Evolutionary conservation across 78 protist genomes (phyloP), one percentile per base, ranked within the genome.

Genomic region (Polysphondylium violaceum): DNA sequence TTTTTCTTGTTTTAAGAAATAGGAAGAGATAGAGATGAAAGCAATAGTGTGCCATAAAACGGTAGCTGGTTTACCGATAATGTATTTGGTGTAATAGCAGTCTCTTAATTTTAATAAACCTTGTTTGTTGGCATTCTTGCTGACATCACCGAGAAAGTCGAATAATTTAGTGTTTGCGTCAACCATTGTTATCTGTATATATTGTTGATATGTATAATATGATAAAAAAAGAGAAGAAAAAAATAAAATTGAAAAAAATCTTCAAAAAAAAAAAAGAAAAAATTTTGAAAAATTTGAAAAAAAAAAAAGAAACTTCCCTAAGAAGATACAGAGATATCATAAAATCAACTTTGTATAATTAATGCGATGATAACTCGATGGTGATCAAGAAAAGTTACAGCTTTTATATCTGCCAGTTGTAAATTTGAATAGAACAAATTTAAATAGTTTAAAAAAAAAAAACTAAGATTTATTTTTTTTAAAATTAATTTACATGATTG

Each of bases 31-130:
- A n/a, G n/a, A n/a, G n/a, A n/a, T n/a, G n/a, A n/a, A n/a, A n/a
- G n/a, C n/a, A n/a, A 78, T 78, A 14, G 29, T 11, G 51, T 78
- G 88, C n/a, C 61, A 36, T 27, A 78, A 21, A 25, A 61, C 43
- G 17, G 68, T 16, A n/a, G 65, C 61, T 43, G 59, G 29, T 33
- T 60, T 60, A 38, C 60, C 65, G 31, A 47, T 68, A 19, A 78
- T 38, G 64, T 41, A 67, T 33, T 23, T 33, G n/a, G 43, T 17
- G 65, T 78, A 75, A 35, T 78, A 78, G 19, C 25, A 31, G n/a
- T 78, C 88, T 16, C 31, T n/a, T 23, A 38, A 19, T 29, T 50
- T 47, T 41, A 38, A n/a, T 1, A 65, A 47, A 38, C 88, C 88
- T 6, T 33, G 8, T 61, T 35, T 64, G 51, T 78, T 78, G 2